Conservation (phyloP, 768 basidiomycete species). For the Amanita inopinata region DNA sequence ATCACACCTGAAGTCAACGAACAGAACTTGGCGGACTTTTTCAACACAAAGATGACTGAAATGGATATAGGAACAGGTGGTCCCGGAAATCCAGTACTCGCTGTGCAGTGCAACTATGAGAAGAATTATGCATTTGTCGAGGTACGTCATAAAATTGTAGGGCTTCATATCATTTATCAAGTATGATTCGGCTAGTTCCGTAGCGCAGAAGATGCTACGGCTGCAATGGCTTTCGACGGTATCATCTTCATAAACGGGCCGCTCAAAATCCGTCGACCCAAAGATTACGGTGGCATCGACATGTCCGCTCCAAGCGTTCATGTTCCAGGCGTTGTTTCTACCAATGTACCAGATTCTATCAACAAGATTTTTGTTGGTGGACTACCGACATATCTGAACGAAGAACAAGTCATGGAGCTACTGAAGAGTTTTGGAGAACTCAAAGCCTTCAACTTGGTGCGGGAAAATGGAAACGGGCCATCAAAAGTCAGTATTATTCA, state of each 20-base stretch:
- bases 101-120: constrained; percentile 95
- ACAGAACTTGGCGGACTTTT: constrained; percentile 84
- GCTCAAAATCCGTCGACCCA: constrained; percentile 96
- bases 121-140: constrained; percentile 99
- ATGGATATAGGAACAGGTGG: constrained; percentile 78
- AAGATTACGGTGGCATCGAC: constrained; percentile 85
- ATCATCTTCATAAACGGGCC: constrained; percentile 92
- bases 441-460: constrained; percentile 95
- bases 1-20: constrained; percentile 94
- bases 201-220: constrained; percentile 91
- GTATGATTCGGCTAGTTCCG: constrained; percentile 63
- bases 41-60: constrained; percentile 94
- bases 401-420: constrained; percentile 97
- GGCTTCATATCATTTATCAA: constrained; percentile 5
- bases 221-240: constrained; percentile 96
- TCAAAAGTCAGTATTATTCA: constrained; percentile 55
- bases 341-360: constrained; percentile 92
- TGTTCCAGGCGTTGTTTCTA: constrained; percentile 92
- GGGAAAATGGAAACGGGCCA: constrained; percentile 80
- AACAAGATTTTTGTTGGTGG: constrained; percentile 99
- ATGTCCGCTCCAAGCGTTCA: constrained; percentile 59
- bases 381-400: constrained; percentile 89
- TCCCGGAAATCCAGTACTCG: constrained; percentile 84
- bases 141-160: constrained; percentile 33
- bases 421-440: constrained; percentile 96